Percentiles rank a stretch among this genome's conserved stretches.
Conservation (phyloP, 177 flowering plant species). For the Tripterygium wilfordii region DNA sequence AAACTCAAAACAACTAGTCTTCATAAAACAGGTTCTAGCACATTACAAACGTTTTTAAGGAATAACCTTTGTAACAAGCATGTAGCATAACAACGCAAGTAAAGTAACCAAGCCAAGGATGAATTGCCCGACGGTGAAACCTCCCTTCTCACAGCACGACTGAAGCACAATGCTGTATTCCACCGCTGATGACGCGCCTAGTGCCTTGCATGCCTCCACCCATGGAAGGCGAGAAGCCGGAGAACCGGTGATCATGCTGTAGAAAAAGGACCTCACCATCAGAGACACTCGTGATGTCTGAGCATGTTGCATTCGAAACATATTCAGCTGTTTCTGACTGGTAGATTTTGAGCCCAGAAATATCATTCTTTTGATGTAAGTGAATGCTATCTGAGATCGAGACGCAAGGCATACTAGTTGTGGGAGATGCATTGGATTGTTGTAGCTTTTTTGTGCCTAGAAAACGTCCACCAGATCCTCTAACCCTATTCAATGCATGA, state of each 20-base stretch:
- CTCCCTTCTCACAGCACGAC: conserved; percentile 34
- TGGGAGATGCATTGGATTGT: conserved; percentile 15
- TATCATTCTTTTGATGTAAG: conserved; percentile 11
- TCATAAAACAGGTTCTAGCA: too few relatives aligned
- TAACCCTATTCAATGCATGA: conserved; percentile 68
- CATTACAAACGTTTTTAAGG: too few relatives aligned
- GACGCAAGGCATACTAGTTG: conserved; percentile 1
- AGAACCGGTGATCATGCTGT: conserved; percentile 31
- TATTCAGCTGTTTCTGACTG: conserved; percentile 16
- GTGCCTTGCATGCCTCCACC: conserved; percentile 23
- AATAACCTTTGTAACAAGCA: too few relatives aligned
- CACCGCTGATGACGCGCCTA: conserved; percentile 19
- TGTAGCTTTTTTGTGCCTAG: conserved; percentile 50
- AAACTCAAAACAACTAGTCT: too few relatives aligned
- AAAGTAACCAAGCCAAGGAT: conserved; percentile 73
- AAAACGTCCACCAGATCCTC: conserved; percentile 89
- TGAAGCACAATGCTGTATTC: conserved; percentile 33
- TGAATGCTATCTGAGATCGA: conserved; percentile 14
- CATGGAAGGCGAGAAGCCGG: conserved; percentile 20
- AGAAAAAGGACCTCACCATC: conserved; percentile 16
- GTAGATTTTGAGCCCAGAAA: conserved; percentile 19
- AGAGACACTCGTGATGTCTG: conserved; percentile 24
- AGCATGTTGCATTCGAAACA: conserved; percentile 24
- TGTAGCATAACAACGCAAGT: too few relatives aligned
- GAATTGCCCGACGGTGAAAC: conserved; percentile 54